Conservation (phyloP, 257 asterid species). For the Knoxia roxburghii region DNA sequence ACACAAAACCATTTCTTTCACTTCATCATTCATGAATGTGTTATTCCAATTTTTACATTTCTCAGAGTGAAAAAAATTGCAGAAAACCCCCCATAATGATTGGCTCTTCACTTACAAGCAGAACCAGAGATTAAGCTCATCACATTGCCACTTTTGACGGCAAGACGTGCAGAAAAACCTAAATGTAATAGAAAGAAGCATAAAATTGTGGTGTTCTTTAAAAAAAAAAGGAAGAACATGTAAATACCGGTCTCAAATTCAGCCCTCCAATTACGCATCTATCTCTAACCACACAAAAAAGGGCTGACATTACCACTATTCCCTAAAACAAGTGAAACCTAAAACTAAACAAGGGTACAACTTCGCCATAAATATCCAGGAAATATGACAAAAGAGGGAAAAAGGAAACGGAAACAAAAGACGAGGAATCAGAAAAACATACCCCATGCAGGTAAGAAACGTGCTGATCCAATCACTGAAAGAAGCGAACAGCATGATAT, state of each 20-base stretch:
- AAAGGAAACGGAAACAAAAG: not conserved
- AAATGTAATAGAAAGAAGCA: no score
- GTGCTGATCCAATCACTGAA: conserved; percentile 63
- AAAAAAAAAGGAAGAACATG: not conserved
- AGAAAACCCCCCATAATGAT: not conserved
- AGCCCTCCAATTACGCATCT: not conserved
- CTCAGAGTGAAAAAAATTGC: not conserved
- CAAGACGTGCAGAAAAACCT: not conserved
- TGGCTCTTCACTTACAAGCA: not conserved
- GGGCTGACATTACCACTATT: not conserved
- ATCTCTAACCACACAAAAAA: not conserved
- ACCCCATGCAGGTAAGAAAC: conserved; percentile 79
- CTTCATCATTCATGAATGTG: not conserved
- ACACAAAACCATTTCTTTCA: not conserved
- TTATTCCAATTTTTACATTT: not conserved
- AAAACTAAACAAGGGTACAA: not conserved
- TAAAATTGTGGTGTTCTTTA: not conserved
- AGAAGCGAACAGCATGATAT: conserved; percentile 54
- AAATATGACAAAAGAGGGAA: not conserved
- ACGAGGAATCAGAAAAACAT: conserved; percentile 37
- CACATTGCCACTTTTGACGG: not conserved
- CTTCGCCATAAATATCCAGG: not conserved
- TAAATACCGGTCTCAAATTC: not conserved
- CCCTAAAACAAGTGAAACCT: not conserved
- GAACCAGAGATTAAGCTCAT: not conserved